These are phyloP conservation scores for Tremella fuciformis DNA, from an alignment of 768 basidiomycete species.

Conservation along the genomic window DNA sequence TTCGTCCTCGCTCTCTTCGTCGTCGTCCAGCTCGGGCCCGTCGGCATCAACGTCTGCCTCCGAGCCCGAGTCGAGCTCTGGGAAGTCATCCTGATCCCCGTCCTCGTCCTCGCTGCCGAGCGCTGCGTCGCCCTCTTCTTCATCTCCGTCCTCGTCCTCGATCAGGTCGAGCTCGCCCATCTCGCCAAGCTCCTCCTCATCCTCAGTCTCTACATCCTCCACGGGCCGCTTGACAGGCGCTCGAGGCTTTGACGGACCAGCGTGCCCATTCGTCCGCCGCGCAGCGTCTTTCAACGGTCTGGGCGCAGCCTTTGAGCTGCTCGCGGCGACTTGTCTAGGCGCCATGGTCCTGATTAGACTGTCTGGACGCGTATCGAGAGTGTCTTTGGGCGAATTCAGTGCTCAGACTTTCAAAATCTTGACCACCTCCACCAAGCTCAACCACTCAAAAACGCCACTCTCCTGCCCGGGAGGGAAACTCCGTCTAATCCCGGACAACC, in stretches of 20 bases:
- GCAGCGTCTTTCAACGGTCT: background rate
- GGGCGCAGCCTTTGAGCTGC: conserved; percentile 10
- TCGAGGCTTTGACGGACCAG: conserved; percentile 19
- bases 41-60: conserved; percentile 35
- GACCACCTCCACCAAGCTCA: conserved; percentile 4
- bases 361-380: background rate
- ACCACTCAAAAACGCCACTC: no score
- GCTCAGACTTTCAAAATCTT: conserved; percentile 8
- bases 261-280: conserved; percentile 8
- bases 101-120: conserved; percentile 21
- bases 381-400: conserved; percentile 3
- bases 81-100: conserved; percentile 41
- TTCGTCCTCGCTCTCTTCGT: conserved; percentile 18
- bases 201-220: conserved; percentile 18
- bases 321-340: conserved; percentile 12
- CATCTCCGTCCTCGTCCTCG: conserved; percentile 21
- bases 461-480: no score
- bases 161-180: background rate
- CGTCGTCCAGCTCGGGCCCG: conserved; percentile 34
- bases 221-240: conserved; percentile 16
- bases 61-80: conserved; percentile 41
- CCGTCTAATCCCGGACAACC: no score
- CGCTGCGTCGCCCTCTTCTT: no score
- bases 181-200: conserved; percentile 28
- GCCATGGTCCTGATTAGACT: conserved; percentile 9